These are phyloP conservation scores for Neospermospora avenae DNA, from an alignment of 2,329 filamentous ascomycete genomes.

Conservation along the genomic window DNA sequence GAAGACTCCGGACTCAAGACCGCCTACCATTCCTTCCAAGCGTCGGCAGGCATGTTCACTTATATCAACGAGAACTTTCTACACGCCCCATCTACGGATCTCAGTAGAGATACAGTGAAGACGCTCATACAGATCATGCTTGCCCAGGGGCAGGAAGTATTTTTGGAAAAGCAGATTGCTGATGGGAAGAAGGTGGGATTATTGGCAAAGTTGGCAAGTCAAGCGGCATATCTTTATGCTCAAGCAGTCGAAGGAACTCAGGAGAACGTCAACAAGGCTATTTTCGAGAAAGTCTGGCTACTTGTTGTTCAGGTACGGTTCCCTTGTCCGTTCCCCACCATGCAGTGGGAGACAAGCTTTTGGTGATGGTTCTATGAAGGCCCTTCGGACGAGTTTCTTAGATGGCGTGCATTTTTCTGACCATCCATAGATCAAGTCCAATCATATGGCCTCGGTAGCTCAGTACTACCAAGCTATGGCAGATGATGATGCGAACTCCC, in stretches of 20 bases:
- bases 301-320: conserved; percentile 68
- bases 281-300: conserved; percentile 95
- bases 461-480: conserved; percentile 92
- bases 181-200: conserved; percentile 92
- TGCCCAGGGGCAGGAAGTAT: conserved; percentile 95
- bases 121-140: conserved; percentile 89
- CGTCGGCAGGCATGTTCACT: conserved; percentile 98
- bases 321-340: not conserved
- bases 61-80: conserved; percentile 99
- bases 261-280: conserved; percentile 83
- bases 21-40: conserved; percentile 97
- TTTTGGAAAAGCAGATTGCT: conserved; percentile 90
- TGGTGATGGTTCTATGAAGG: too few relatives aligned
- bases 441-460: conserved; percentile 78
- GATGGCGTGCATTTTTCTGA: conserved; percentile 13
- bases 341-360: not conserved
- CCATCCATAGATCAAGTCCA: conserved; percentile 63
- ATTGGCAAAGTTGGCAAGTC: conserved; percentile 87
- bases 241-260: conserved; percentile 89
- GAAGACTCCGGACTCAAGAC: conserved; percentile 94
- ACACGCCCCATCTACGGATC: conserved; percentile 92
- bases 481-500: conserved; percentile 83
- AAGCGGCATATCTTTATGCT: conserved; percentile 81
- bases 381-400: not conserved
- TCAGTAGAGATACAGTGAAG: conserved; percentile 94